Evolutionary conservation across 148 eudicot species (phyloP), one percentile per base, ranked within the genome.

Genomic region (Rheum nobile): DNA sequence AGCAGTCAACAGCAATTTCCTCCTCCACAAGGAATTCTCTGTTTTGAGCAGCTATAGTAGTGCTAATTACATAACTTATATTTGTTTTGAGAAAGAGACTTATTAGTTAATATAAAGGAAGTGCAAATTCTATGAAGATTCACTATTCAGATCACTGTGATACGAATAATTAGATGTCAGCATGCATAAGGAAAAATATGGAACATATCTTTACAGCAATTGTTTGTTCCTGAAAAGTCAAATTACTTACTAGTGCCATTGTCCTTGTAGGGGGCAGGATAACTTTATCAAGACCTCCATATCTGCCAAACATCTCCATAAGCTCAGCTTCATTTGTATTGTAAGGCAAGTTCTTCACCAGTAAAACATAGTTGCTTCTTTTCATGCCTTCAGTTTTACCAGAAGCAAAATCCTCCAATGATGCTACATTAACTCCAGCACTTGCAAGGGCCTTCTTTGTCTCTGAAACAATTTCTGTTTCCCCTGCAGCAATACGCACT

Each of bases 191-290:
- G 29, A 65, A 65, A 57, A 32, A 32, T 31, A 34, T 32, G 22
- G 22, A 65, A 34, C 38, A 65, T 0, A 31, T 12, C 4, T 12
- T 19, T 34, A 65, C 22, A 65, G n/a, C 41, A 65, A 31, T 32
- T 32, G n/a, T 65, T 65, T 65, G 70, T 16, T 65, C 93, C 92
- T 88, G 83, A 43, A 41, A 19, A 32, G 29, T 68, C 39, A 48
- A 41, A 26, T 38, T n/a, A 71, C 86, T 4, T 88, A 95, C 99
- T 96, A 96, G 77, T 43, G 94, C 97, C 79, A 90, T 77, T 31
- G 97, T 88, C 86, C 85, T 90, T 35, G 97, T 88, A 65, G 90
- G 88, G 77, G 99, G 99, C 61, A 96, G 87, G 79, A 96, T 87
- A 81, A 96, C 77, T 81, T 92, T 95, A 76, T 95, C 99, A 82